Percentiles rank a stretch among this genome's conserved stretches.
These are phyloP conservation scores for Psilocybe azurescens DNA, from an alignment of 768 basidiomycete species.

Conservation along the genomic window DNA sequence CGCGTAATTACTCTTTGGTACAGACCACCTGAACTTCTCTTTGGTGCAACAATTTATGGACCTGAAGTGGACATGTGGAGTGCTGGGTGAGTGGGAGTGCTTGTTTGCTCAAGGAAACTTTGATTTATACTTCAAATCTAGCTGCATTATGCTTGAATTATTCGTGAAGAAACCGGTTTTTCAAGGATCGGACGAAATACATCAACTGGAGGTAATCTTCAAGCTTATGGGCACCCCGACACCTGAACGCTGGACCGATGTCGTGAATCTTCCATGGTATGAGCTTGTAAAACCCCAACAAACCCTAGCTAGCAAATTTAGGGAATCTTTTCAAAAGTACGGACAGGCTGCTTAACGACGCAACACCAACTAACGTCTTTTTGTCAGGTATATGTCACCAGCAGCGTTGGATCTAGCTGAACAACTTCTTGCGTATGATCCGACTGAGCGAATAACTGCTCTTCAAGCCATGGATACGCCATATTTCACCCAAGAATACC, in stretches of 20 bases:
- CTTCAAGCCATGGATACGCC: slow-evolving; percentile 77
- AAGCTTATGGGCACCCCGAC: slow-evolving; percentile 90
- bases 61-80: slow-evolving; percentile 99
- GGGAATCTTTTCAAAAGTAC: slow-evolving; percentile 86
- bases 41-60: slow-evolving; percentile 96
- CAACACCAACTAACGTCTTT: slow-evolving; percentile 1
- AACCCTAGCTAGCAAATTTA: slow-evolving; percentile 72
- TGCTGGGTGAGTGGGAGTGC: slow-evolving; percentile 70
- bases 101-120: background rate
- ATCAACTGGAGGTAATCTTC: slow-evolving; percentile 94
- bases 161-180: slow-evolving; percentile 97
- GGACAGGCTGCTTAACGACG: slow-evolving; percentile 19
- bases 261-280: slow-evolving; percentile 93
- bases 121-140: slow-evolving; percentile 34
- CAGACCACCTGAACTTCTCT: slow-evolving; percentile 91
- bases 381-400: slow-evolving; percentile 79
- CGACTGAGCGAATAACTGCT: slow-evolving; percentile 76
- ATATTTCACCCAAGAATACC: slow-evolving; percentile 87
- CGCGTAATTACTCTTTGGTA: slow-evolving; percentile 99
- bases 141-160: slow-evolving; percentile 98
- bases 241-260: slow-evolving; percentile 79
- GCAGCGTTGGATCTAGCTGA: slow-evolving; percentile 90
- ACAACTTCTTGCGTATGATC: slow-evolving; percentile 80
- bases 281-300: slow-evolving; percentile 96
- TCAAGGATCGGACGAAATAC: slow-evolving; percentile 97